Conservation (phyloP, 1,284 basidiomycete species). For the Rhodotorula sp. region DNA sequence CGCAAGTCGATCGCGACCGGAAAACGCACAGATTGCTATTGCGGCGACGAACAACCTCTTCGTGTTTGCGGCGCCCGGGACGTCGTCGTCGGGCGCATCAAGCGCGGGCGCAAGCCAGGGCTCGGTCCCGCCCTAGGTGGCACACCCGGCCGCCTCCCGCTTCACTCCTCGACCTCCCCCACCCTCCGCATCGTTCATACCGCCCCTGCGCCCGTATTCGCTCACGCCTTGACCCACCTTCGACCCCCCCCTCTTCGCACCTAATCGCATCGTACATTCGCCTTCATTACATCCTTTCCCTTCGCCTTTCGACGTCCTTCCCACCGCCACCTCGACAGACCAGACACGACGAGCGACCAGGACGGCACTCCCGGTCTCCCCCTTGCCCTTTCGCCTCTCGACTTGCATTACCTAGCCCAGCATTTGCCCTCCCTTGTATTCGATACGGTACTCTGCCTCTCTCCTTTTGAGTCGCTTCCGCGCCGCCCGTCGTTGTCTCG, state of each 20-base stretch:
- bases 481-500: not conserved
- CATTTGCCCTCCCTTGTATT: not conserved
- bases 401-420: not conserved
- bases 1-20: too few relatives aligned
- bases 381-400: not conserved
- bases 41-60: constrained; percentile 55
- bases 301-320: not conserved
- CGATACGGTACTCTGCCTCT: not conserved
- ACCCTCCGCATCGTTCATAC: not conserved
- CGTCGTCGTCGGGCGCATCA: constrained; percentile 7
- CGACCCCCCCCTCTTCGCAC: too few relatives aligned
- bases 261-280: not conserved
- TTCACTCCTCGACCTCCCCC: too few relatives aligned
- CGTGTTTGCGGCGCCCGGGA: constrained; percentile 42
- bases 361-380: too few relatives aligned
- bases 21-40: constrained; percentile 81
- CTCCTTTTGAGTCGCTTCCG: not conserved
- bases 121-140: not conserved
- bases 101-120: not conserved
- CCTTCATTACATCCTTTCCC: not conserved
- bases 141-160: not conserved
- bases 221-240: too few relatives aligned
- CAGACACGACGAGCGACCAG: not conserved
- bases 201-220: too few relatives aligned
- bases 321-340: not conserved